Evolutionary conservation across 352 stramenopile genomes (phyloP), one percentile per base, ranked within the genome.

Genomic region (Plasmopara viticola): DNA sequence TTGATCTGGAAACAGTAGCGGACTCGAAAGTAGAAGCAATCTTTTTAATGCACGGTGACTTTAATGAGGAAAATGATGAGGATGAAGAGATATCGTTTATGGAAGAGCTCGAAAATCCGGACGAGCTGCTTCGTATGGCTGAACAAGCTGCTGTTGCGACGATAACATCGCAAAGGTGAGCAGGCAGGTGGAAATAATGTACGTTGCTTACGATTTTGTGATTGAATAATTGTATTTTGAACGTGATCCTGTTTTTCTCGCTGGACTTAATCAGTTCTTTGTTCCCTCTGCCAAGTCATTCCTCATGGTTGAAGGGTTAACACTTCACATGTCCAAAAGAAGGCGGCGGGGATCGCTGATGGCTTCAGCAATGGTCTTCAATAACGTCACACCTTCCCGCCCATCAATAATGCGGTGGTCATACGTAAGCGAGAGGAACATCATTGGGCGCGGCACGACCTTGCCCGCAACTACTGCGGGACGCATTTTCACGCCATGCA

Each of bases 331-430:
- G 49, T 86, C 69, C 58, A 93, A 49, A 47, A 99, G 76, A 51
- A 99, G 67, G 44, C 95, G 87, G 15, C 79, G 71, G 30, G 97
- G 96, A 73, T 99, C 94, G 42, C 87, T 86, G 60, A 99, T 95
- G 63, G 98, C 96, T 41, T 98, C 90, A n/a, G 94, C 90, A 56
- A 99, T 94, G 56, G 74, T 97, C 78, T 98, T 98, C 54, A 99
- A 84, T 81, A 99, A 97, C n/a, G 96, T 99, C 49, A 99, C 97
- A 54, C 92, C 95, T 79, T 99, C 97, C 68, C 96, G 94, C 47
- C 97, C 97, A 75, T 99, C 97, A 63, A 99, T 99, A 62, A 99
- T 87, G 61, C 97, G 88, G 84, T 99, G 97, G 80, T 99, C 97
- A 77, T 99, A 99, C 39, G 96, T 99, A 42, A 99, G 82, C 42